phyloP scores from a whole-genome alignment of 345 rosid genomes.

The Ceriops decandra region DNA sequence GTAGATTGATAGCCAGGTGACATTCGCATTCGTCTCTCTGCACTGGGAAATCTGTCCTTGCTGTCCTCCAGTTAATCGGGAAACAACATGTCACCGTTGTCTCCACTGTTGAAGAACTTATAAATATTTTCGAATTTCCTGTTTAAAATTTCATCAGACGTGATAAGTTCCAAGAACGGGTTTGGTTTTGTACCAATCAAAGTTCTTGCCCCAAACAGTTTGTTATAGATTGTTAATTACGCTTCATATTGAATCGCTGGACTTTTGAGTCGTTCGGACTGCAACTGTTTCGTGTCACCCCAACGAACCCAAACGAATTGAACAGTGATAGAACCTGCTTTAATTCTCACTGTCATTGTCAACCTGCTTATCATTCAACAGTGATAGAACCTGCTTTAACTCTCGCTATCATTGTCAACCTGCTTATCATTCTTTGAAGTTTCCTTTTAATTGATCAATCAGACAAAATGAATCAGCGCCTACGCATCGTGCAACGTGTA shows the following conservation, averaged over 20 bases:
- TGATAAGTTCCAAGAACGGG: background rate
- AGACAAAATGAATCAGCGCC: too few species aligned
- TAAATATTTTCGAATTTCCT: background rate
- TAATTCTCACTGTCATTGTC: too few species aligned
- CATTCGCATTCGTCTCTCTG: conserved; percentile 3
- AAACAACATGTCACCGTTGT: background rate
- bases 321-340: too few species aligned
- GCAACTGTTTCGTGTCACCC: too few species aligned
- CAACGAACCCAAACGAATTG: too few species aligned
- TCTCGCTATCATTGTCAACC: too few species aligned
- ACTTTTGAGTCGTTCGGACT: background rate
- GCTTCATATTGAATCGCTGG: background rate
- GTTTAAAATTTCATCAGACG: background rate
- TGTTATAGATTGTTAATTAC: background rate
- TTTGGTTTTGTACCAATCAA: background rate
- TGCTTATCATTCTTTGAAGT: too few species aligned
- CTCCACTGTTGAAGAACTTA: conserved; percentile 2
- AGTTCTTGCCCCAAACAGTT: background rate
- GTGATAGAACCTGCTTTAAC: too few species aligned
- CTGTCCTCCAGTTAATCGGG: too few species aligned
- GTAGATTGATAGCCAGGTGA: conserved; percentile 28
- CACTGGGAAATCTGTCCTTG: conserved; percentile 1
- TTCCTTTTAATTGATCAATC: too few species aligned
- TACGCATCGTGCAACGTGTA: background rate
- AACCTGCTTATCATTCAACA: too few species aligned